Conservation (phyloP, 371 early-diverging fungal genomes). For the Mucor piriformis region DNA sequence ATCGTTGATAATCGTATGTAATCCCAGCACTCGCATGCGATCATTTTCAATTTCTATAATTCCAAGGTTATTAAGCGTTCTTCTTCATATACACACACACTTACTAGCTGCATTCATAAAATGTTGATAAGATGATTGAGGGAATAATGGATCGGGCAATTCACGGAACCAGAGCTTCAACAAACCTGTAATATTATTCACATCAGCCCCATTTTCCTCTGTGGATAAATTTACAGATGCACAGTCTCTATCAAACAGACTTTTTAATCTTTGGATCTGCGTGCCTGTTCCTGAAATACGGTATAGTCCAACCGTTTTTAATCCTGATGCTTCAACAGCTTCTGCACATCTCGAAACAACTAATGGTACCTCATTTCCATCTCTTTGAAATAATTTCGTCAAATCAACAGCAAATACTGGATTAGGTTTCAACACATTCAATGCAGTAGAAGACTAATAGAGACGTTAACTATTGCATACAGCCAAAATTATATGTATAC, state of each 20-base stretch:
- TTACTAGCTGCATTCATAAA: slow-evolving; percentile 74
- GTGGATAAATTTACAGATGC: slow-evolving; percentile 62
- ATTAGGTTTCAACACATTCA: slow-evolving; percentile 60
- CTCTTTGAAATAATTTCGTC: slow-evolving; percentile 62
- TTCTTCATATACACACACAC: neutral
- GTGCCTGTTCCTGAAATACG: slow-evolving; percentile 78
- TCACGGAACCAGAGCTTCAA: slow-evolving; percentile 94
- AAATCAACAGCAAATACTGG: slow-evolving; percentile 74
- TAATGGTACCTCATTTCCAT: slow-evolving; percentile 68
- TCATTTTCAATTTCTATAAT: slow-evolving; percentile 44
- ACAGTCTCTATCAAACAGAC: slow-evolving; percentile 70
- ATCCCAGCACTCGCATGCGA: slow-evolving; percentile 54
- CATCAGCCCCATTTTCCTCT: slow-evolving; percentile 64
- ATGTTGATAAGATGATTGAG: slow-evolving; percentile 60
- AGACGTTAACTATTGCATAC: neutral
- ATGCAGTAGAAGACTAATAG: slow-evolving; percentile 59
- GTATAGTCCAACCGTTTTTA: slow-evolving; percentile 79
- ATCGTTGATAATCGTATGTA: slow-evolving; percentile 71
- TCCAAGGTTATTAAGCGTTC: too few relatives aligned
- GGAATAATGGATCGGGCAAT: slow-evolving; percentile 85
- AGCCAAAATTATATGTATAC: neutral
- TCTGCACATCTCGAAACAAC: slow-evolving; percentile 76
- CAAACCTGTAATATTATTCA: slow-evolving; percentile 79
- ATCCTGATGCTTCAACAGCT: slow-evolving; percentile 71
- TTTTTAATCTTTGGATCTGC: slow-evolving; percentile 68